phyloP scores from a whole-genome alignment of 306 rosid genomes.

The Mimosa bimucronata region DNA sequence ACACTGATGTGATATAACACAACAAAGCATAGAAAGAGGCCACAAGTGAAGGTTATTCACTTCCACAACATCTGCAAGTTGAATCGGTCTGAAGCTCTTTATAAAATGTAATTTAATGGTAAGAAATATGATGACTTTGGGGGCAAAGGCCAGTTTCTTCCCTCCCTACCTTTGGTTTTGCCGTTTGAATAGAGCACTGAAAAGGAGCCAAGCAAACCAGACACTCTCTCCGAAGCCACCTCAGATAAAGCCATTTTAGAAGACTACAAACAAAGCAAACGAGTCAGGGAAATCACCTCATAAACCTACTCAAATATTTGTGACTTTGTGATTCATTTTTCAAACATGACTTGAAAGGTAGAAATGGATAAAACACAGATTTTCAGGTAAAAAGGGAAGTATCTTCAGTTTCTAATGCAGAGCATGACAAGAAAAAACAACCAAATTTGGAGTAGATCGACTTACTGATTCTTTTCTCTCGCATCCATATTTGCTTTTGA shows the following conservation, averaged over 20 bases:
- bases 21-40: background rate
- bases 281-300: background rate
- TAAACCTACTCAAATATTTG: background rate
- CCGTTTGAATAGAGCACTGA: background rate
- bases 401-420: background rate
- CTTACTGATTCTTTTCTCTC: constrained; percentile 59
- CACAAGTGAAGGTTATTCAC: background rate
- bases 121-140: background rate
- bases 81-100: background rate
- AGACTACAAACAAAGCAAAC: background rate
- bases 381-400: background rate
- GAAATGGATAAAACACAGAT: background rate
- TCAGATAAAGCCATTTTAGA: background rate
- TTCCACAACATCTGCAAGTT: background rate
- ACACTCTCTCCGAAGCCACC: background rate
- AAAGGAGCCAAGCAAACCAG: constrained; percentile 6
- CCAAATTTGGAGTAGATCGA: background rate
- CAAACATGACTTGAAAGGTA: background rate
- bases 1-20: background rate
- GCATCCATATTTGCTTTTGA: constrained; percentile 71
- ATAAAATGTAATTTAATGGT: background rate
- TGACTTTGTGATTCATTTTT: background rate
- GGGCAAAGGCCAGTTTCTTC: background rate
- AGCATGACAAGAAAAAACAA: background rate
- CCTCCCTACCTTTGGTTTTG: background rate